Evolutionary conservation across 2,329 filamentous ascomycete genomes (phyloP), one percentile per base, ranked within the genome.

Genomic region (Aspergillus sp.): DNA sequence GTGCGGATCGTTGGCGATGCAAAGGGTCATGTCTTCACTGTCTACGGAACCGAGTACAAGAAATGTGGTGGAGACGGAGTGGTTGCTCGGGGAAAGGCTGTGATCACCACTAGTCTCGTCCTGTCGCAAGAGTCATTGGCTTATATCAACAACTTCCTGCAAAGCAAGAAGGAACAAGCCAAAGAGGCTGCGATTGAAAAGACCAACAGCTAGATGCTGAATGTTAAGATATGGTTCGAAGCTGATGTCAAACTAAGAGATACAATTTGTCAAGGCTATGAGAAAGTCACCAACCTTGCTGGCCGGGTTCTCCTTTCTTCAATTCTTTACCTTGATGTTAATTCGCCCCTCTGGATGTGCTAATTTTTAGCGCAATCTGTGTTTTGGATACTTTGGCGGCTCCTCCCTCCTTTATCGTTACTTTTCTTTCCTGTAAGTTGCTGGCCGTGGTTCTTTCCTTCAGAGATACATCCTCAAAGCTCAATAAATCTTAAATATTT

Each of bases 61-160:
- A 72, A 72, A 49, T 71, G 66, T 37, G 70, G 70, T 7, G 71
- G 70, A 5, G 77, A 83, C 29, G 81, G 82, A 37, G 61, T 85
- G 31, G 70, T 88, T n/a, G 78, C 81, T 4, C 77, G 78, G 47
- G 78, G 83, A 59, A 89, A 86, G 74, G 87, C 87, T 8, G 69
- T 81, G 10, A 71, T 89, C 51, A 79, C 78, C 40, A 88, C 86
- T 10, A 77, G 78, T 26, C 71, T 89, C 39, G 75, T 87, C 39
- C 73, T 90, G 39, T 79, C 79, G 39, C 77, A 76, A 52, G 83
- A 89, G 65, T 77, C 80, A 1, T 66, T 87, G 42, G 70, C 69
- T 42, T 85, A 78, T 75, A 58, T 86, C 50, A 76, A 77, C 60
- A 71, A 71, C 42, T 76, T 81, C 54, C 60, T 88, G 39, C 72